These are phyloP conservation scores for Cicer bijugum DNA, from an alignment of 306 rosid genomes.

Conservation along the genomic window DNA sequence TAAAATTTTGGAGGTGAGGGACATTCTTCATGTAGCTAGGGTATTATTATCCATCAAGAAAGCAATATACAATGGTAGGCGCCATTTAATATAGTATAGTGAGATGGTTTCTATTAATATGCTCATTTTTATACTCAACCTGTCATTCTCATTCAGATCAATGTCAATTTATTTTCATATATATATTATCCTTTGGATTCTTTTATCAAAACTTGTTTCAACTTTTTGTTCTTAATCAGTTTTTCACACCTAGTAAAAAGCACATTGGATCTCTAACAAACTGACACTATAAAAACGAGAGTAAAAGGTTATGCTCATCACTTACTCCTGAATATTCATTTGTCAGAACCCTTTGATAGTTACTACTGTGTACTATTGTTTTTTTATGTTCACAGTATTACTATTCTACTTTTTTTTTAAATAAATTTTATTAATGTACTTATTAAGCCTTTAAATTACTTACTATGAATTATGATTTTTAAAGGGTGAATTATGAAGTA, in stretches of 20 bases:
- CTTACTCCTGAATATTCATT: slow-evolving; percentile 30
- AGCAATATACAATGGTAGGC: slow-evolving; percentile 39
- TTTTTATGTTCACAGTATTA: not conserved
- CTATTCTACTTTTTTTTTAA: not conserved
- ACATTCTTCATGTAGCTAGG: slow-evolving; percentile 52
- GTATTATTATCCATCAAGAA: slow-evolving; percentile 42
- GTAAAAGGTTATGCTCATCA: slow-evolving; percentile 17
- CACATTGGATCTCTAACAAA: slow-evolving; percentile 13
- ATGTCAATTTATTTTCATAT: slow-evolving; percentile 54
- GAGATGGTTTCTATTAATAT: slow-evolving; percentile 40
- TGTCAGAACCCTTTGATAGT: slow-evolving; percentile 32
- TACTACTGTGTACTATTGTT: not conserved
- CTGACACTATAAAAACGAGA: slow-evolving; percentile 32
- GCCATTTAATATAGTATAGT: slow-evolving; percentile 42
- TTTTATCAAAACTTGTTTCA: slow-evolving; percentile 53
- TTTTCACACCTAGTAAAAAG: slow-evolving; percentile 33
- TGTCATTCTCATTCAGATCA: slow-evolving; percentile 65
- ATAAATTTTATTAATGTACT: not conserved
- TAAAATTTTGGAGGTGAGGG: slow-evolving; percentile 38
- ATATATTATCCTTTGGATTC: slow-evolving; percentile 50
- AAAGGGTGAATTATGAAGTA: too few species aligned
- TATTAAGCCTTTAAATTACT: not conserved
- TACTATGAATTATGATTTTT: too few species aligned
- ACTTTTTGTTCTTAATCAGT: slow-evolving; percentile 51
- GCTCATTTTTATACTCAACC: slow-evolving; percentile 43